phyloP scores from a whole-genome alignment of 2,329 filamentous ascomycete species.

The Colletotrichum abscissum region DNA sequence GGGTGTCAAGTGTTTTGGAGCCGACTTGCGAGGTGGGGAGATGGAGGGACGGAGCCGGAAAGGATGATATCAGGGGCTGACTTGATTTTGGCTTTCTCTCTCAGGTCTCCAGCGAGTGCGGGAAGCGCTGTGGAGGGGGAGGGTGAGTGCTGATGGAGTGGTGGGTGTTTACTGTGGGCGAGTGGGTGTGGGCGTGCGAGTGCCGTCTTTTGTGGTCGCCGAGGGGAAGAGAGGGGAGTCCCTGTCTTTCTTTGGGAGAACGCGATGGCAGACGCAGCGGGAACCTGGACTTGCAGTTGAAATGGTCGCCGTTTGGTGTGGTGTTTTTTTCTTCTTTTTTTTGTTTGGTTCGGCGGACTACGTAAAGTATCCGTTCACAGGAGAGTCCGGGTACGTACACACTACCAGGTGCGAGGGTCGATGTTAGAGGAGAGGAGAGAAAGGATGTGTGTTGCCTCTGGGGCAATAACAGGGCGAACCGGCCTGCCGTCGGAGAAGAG shows the following conservation, averaged over 20 bases:
- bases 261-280: background rate
- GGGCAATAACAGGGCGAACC: constrained; percentile 24
- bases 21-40: constrained; percentile 2
- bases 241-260: background rate
- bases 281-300: background rate
- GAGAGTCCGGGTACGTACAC: constrained; percentile 17
- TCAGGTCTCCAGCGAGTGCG: background rate
- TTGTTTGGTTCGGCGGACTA: background rate
- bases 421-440: background rate
- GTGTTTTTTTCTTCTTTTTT: background rate
- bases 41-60: constrained; percentile 31
- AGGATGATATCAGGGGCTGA: constrained; percentile 15
- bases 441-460: constrained; percentile 19
- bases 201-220: background rate
- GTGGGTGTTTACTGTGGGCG: background rate
- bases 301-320: background rate
- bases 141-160: background rate
- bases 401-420: constrained; percentile 3
- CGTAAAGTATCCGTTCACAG: background rate
- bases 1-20: background rate
- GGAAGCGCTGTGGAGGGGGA: background rate
- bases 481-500: constrained; percentile 22
- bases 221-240: background rate
- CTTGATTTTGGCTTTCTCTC: background rate
- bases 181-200: background rate